Evolutionary conservation across 352 stramenopile genomes (phyloP).

Genomic region (Globisporangium irregulare): DNA sequence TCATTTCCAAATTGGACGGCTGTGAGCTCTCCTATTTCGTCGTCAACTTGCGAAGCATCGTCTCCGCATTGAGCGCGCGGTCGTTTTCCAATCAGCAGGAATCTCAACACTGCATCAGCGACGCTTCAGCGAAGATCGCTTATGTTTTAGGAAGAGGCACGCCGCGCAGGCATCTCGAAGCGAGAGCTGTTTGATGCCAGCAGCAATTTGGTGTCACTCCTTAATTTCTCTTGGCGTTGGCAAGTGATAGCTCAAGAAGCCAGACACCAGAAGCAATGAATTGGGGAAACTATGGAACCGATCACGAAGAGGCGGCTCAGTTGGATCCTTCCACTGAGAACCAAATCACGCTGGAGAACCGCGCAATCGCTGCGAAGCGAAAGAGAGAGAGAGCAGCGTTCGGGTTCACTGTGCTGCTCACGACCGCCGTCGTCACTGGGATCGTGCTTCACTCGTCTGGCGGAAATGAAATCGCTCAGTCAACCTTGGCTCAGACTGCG

Average conservation of each 20-base stretch:
- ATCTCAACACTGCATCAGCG: not conserved
- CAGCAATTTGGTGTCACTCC: not conserved
- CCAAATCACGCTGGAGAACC: conserved; percentile 11
- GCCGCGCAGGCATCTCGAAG: not conserved
- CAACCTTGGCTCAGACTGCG: conserved; percentile 5
- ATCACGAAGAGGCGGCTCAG: conserved; percentile 9
- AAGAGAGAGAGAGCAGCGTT: conserved; percentile 15
- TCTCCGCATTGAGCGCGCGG: no score
- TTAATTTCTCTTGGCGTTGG: not conserved
- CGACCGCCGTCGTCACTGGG: conserved; percentile 14
- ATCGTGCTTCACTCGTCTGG: conserved; percentile 10
- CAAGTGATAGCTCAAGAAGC: conserved; percentile 6
- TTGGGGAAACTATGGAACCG: conserved; percentile 20
- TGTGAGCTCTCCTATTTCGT: not conserved
- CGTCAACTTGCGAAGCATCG: not conserved
- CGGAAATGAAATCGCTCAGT: not conserved
- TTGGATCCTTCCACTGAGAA: conserved; percentile 8
- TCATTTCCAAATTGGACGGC: conserved; percentile 5
- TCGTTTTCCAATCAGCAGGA: not conserved
- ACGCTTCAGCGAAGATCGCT: not conserved
- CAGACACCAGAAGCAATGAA: conserved; percentile 8
- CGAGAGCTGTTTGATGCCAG: not conserved
- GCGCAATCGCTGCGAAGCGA: conserved; percentile 6
- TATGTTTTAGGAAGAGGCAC: not conserved
- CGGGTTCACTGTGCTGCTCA: conserved; percentile 17